Percentiles rank a stretch among this genome's conserved stretches.
Conservation (phyloP, 257 asterid genomes). For the Penstemon eatonii region DNA sequence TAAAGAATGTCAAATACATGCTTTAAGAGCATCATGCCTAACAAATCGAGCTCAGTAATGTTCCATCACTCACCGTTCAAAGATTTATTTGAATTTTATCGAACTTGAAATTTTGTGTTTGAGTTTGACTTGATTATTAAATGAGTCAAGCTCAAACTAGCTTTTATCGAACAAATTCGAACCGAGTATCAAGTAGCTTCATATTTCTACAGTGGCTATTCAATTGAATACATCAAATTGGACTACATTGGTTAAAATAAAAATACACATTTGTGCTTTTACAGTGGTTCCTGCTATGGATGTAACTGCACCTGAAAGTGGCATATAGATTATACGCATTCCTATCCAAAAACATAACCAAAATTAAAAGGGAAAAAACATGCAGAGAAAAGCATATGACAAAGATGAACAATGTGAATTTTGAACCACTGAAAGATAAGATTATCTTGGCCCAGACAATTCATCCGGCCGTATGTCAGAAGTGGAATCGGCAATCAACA, state of each 20-base stretch:
- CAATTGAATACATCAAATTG: conserved; percentile 20
- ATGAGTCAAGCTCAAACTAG: too few relatives aligned
- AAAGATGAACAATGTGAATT: background rate
- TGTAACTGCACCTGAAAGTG: conserved; percentile 15
- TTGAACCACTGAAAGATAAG: background rate
- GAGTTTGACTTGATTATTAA: too few relatives aligned
- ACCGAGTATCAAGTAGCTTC: too few relatives aligned
- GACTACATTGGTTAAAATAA: conserved; percentile 5
- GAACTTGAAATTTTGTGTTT: too few relatives aligned
- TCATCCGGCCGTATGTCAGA: conserved; percentile 36
- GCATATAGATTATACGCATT: conserved; percentile 1
- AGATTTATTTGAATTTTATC: too few relatives aligned
- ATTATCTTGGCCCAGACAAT: conserved; percentile 43
- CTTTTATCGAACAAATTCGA: too few relatives aligned
- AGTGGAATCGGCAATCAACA: conserved; percentile 36
- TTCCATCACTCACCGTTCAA: too few relatives aligned
- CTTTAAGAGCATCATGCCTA: too few relatives aligned
- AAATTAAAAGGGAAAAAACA: background rate
- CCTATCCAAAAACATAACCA: conserved; percentile 6
- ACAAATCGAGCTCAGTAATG: too few relatives aligned
- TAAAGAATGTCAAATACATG: too few relatives aligned
- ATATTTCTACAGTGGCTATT: too few relatives aligned
- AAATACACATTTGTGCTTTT: background rate
- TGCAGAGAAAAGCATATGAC: background rate
- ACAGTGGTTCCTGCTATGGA: conserved; percentile 21